Conservation (phyloP, 2,329 filamentous ascomycete species). For the Taxawa tesnikishii region DNA sequence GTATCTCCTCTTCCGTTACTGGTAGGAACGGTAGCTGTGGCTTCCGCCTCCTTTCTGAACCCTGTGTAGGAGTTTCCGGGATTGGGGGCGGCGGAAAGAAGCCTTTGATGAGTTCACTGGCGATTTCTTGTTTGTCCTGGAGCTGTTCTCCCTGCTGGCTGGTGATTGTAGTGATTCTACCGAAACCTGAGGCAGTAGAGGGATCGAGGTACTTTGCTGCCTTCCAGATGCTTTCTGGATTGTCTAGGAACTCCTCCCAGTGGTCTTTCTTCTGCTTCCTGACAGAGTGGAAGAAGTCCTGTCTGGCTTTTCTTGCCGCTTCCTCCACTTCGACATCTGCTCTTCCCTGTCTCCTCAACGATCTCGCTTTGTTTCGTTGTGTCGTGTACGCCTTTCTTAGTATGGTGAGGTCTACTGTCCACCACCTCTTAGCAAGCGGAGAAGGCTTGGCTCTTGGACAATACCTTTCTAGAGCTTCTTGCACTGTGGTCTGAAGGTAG, state of each 20-base stretch:
- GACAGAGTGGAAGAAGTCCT: constrained; percentile 14
- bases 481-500: constrained; percentile 4
- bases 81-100: constrained; percentile 3
- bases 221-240: constrained; percentile 5
- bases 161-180: constrained; percentile 2
- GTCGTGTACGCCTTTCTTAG: constrained; percentile 1
- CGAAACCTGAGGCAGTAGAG: constrained; percentile 1
- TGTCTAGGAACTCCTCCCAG: constrained; percentile 7
- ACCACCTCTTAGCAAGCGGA: constrained; percentile 19
- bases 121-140: constrained; percentile 5
- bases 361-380: constrained; percentile 2
- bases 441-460: constrained; percentile 15
- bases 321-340: constrained; percentile 1
- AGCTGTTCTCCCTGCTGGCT: not conserved
- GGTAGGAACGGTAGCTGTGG: too few relatives aligned
- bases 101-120: constrained; percentile 1
- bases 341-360: constrained; percentile 1
- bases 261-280: constrained; percentile 10
- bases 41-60: too few relatives aligned
- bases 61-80: too few relatives aligned
- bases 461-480: constrained; percentile 9
- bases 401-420: constrained; percentile 8
- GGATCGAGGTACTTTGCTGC: constrained; percentile 2
- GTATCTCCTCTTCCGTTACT: not conserved
- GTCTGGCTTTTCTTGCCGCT: constrained; percentile 7